Evolutionary conservation across 148 eudicot species (phyloP), one percentile per base, ranked within the genome.

Genomic region (Suaeda aralocaspica): DNA sequence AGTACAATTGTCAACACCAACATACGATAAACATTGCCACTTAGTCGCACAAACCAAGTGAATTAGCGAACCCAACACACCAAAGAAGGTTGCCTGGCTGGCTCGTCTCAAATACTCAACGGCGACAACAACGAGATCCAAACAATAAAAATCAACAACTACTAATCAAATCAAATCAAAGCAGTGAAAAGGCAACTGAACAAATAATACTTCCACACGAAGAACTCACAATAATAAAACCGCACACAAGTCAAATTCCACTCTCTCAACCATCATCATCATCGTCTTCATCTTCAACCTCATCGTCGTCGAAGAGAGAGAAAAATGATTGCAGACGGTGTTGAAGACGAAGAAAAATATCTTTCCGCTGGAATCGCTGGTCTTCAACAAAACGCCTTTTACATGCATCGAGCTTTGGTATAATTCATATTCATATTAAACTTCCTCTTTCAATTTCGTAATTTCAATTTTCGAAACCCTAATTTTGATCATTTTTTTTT

Each of bases 391-490:
- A 94, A 91, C 82, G 96, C 97, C 76, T 91, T 85, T 66, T 69
- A 85, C 86, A 91, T 94, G 99, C 99, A 94, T 80, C 96, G 97
- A 60, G 97, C 99, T 72, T 86, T 94, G 77, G 98, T 92, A 86
- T 28, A 13, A 13, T 48, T 34, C 42, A 46, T 60, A 16, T 28
- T 25, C 56, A 9, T 22, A 36, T 25, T 49, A 1, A 18, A 18
- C 19, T 19, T 4, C 24, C 39, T 61, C 28, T 55, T 63, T 44
- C 28, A 14, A 49, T 28, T 74, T 29, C 60, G 44, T 52, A 41
- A 10, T 52, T 50, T 67, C 24, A 7, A 24, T 45, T 66, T 9
- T 4, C 19, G 31, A 76, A 88, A 83, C 84, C 92, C 90, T 90
- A 87, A 79, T 78, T 85, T 72, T 64, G 41, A 44, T 61, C 60